phyloP scores from a whole-genome alignment of 495 filamentous ascomycete species.

The Aspergillus indologenus region DNA sequence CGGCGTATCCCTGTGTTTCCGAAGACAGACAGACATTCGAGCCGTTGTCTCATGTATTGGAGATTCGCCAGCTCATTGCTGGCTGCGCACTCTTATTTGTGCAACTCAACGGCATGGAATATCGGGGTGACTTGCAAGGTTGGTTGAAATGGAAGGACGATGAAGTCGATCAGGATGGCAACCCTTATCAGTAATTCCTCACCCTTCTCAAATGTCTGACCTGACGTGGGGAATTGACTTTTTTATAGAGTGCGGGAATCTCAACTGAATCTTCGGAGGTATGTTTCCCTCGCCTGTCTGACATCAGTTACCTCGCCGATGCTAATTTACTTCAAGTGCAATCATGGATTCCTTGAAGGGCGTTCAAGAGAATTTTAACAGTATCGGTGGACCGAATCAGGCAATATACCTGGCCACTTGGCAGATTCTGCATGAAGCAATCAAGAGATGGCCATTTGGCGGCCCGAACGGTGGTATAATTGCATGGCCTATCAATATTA shows the following conservation, averaged over 20 bases:
- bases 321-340: constrained; percentile 13
- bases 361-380: constrained; percentile 21
- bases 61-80: constrained; percentile 34
- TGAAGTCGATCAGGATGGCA: constrained; percentile 15
- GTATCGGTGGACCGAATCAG: constrained; percentile 14
- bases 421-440: constrained; percentile 27
- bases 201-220: neutral
- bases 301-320: neutral
- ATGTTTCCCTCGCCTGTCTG: neutral
- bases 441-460: constrained; percentile 35
- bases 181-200: constrained; percentile 12
- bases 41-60: constrained; percentile 31
- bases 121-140: constrained; percentile 24
- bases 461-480: constrained; percentile 34
- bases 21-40: constrained; percentile 25
- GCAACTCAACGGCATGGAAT: constrained; percentile 24
- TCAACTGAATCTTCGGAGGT: constrained; percentile 19
- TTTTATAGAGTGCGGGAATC: constrained; percentile 12
- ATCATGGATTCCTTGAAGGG: constrained; percentile 24
- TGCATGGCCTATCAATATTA: constrained; percentile 37
- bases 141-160: constrained; percentile 28
- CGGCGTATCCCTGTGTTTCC: constrained; percentile 36
- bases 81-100: constrained; percentile 36
- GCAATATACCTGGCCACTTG: constrained; percentile 26
- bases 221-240: neutral